These are phyloP conservation scores for Chalciporus sp. DNA, from an alignment of 1,284 basidiomycete species.

Conservation along the genomic window DNA sequence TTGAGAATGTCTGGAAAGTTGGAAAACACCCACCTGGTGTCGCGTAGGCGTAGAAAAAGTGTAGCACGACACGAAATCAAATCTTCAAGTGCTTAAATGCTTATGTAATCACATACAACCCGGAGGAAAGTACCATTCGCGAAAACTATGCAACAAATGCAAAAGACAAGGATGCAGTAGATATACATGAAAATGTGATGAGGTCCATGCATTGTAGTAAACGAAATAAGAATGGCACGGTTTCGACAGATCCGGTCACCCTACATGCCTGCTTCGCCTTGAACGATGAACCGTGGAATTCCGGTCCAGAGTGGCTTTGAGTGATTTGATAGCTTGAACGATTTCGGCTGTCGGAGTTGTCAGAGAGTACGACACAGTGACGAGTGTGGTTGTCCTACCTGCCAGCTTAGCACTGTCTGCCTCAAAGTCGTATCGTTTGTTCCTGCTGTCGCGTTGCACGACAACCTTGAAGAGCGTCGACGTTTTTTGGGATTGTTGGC, in stretches of 20 bases:
- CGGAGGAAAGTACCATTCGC: not conserved
- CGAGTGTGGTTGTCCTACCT: slow-evolving; percentile 48
- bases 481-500: slow-evolving; percentile 82
- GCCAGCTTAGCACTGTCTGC: slow-evolving; percentile 85
- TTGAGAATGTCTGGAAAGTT: not conserved
- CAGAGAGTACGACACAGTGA: not conserved
- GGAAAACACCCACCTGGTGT: not conserved
- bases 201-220: not conserved
- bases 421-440: slow-evolving; percentile 97
- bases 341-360: slow-evolving; percentile 56
- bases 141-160: not conserved
- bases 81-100: not conserved
- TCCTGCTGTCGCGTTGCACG: slow-evolving; percentile 68
- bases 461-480: slow-evolving; percentile 86
- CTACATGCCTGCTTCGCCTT: slow-evolving; percentile 56
- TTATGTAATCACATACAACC: slow-evolving; percentile 15
- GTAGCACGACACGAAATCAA: not conserved
- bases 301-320: slow-evolving; percentile 62
- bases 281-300: slow-evolving; percentile 59
- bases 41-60: not conserved
- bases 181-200: not conserved
- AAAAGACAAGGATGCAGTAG: not conserved
- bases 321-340: slow-evolving; percentile 62
- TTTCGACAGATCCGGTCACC: slow-evolving; percentile 7
- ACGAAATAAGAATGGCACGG: not conserved